Base-by-base conservation (phyloP, 2,329 filamentous ascomycete genomes). In the Monilinia fructicola region DNA sequence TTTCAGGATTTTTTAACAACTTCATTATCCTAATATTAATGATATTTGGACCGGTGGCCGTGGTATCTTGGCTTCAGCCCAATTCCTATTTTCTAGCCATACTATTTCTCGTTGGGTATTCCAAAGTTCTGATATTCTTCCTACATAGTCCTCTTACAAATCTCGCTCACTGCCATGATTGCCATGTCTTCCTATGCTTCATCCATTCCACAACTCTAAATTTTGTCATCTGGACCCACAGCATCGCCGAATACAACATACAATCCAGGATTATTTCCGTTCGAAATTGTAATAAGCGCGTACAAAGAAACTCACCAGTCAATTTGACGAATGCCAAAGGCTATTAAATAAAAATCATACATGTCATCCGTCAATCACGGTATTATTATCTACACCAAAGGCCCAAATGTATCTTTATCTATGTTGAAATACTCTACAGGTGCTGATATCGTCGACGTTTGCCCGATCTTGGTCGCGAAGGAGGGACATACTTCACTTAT, bases 401-500 rank as follows among this genome's bases (percentile, higher is more conserved):
- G 71, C 26, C 61, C 68, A 12, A 31, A 64, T 0, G 65, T 67
- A 9, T 67, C 70, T 38, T 67, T 73, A 11, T 31, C 64, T 4
- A 28, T 59, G 3, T 54, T 75, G 9, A 70, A 73, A 64, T n/a
- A 56, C 21, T 31, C 31, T 3, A 74, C 72, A 3, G 70, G 69
- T 7, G 74, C 71, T 21, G 66, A 73, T 35, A 54, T 63, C 2
- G 74, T 77, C 18, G 63, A 23, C 68, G 68, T 3, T 70, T 78
- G 7, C 69, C 71, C 5, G 83, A 83, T 66, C 67, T 77, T 35
- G 81, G 81, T 23, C 76, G 81, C 31, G 82, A 83, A 74, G 79
- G 78, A 14, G 80, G 79, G 16, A 81, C 82, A 4, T 83, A 81
- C 70, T 78, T 83, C 4, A 71, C 77, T 62, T 81, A 84, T 68